Evolutionary conservation across 768 basidiomycete genomes (phyloP).

Genomic region (Cystobasidium tubakii): DNA sequence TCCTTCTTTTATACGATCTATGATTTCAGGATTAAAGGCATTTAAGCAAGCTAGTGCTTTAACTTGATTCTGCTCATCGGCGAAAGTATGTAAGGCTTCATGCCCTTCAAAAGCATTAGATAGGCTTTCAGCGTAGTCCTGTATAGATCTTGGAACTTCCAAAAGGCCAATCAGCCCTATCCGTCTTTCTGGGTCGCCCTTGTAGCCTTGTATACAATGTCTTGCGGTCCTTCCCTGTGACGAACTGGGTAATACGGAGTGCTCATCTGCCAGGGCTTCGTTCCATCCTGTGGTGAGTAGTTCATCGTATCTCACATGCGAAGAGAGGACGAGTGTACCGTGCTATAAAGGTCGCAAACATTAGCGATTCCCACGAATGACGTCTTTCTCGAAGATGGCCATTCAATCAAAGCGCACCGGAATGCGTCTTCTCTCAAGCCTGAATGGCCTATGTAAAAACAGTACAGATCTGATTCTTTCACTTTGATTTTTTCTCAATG

Average conservation of each 20-base stretch:
- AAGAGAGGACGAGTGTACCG: conserved; percentile 24
- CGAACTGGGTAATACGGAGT: background rate
- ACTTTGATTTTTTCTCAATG: background rate
- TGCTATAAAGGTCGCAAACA: conserved; percentile 1
- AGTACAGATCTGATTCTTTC: background rate
- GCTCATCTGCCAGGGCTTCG: conserved; percentile 20
- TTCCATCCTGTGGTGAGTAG: conserved; percentile 26
- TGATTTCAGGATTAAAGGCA: conserved; percentile 27
- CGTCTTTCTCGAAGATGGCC: background rate
- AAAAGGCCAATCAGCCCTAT: conserved; percentile 25
- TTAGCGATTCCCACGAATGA: background rate
- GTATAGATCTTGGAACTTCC: background rate
- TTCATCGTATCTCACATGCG: conserved; percentile 28
- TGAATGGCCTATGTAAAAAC: conserved; percentile 28
- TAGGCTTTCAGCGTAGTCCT: background rate
- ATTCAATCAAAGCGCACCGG: background rate
- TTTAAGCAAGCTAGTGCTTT: conserved; percentile 19
- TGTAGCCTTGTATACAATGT: conserved; percentile 20
- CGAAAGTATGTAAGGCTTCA: background rate
- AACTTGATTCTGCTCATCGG: background rate
- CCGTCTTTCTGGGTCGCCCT: conserved; percentile 25
- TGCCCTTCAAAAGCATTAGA: conserved; percentile 26
- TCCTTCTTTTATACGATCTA: background rate
- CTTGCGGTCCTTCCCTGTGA: background rate
- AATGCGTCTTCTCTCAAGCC: conserved; percentile 25